These are phyloP conservation scores for Tricholoma bakamatsutake DNA, from an alignment of 768 basidiomycete genomes.

Conservation along the genomic window DNA sequence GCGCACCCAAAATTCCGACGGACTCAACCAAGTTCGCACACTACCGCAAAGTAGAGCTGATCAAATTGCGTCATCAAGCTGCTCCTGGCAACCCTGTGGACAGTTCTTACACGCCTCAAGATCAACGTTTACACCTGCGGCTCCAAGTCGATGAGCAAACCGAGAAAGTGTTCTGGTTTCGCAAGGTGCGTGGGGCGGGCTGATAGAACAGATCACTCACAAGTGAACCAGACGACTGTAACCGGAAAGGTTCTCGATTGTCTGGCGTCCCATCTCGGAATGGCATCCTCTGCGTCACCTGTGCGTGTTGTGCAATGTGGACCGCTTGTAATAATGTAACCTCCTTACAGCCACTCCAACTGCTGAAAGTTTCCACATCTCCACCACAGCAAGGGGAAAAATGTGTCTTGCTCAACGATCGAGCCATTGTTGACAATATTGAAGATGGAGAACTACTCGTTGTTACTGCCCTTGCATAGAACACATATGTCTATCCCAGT, in stretches of 20 bases:
- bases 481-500: conserved; percentile 3
- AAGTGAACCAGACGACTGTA: conserved; percentile 38
- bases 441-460: conserved; percentile 44
- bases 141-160: conserved; percentile 27
- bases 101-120: conserved; percentile 36
- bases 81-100: conserved; percentile 57
- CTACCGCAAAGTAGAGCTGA: conserved; percentile 52
- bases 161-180: conserved; percentile 61
- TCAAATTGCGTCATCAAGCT: conserved; percentile 74
- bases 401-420: conserved; percentile 39
- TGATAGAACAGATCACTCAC: background rate
- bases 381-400: conserved; percentile 13
- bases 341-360: conserved; percentile 32
- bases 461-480: conserved; percentile 3
- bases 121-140: conserved; percentile 55
- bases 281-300: conserved; percentile 21
- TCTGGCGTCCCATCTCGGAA: conserved; percentile 31
- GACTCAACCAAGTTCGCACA: conserved; percentile 52
- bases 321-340: background rate
- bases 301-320: too few species aligned
- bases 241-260: conserved; percentile 63
- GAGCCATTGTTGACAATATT: conserved; percentile 41
- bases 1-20: conserved; percentile 29
- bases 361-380: conserved; percentile 21
- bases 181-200: conserved; percentile 44